Base-by-base conservation (phyloP, 2,329 filamentous ascomycete species). In the Ophiostoma populinum region DNA sequence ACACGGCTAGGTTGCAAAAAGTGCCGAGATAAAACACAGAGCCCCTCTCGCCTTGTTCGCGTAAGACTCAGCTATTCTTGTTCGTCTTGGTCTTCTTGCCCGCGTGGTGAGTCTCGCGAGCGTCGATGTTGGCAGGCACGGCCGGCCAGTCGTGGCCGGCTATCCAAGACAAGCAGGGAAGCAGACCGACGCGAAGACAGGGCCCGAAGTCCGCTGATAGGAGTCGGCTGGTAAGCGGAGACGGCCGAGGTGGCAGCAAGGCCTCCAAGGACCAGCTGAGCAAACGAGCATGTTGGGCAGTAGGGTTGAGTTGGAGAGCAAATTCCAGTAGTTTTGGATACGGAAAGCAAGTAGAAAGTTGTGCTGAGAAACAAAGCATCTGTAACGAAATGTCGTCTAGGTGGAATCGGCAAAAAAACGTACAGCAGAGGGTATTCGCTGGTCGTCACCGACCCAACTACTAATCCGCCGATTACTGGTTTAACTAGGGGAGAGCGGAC, bases 261-360 rank as follows among this genome's bases (percentile, higher is more conserved):
- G 43, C 49, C 47, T 33, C 49, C 44, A 28, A 51, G 37, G 38
- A 48, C 43, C 33, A 52, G 40, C 42, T 51, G 47, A 27, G 46
- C 42, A 34, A 53, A 32, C 10, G 51, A 41, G 46, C 51, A 51
- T 52, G 5, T 42, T 51, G 45, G n/a, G n/a, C n/a, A n/a, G n/a
- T n/a, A n/a, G n/a, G n/a, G n/a, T n/a, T n/a, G n/a, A n/a, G n/a
- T n/a, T n/a, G n/a, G n/a, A n/a, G n/a, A n/a, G n/a, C n/a, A n/a
- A n/a, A n/a, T n/a, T n/a, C n/a, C n/a, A n/a, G n/a, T n/a, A n/a
- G n/a, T n/a, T n/a, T n/a, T n/a, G n/a, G n/a, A n/a, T n/a, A n/a
- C n/a, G n/a, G n/a, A n/a, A n/a, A n/a, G n/a, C n/a, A n/a, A n/a
- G n/a, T n/a, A n/a, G n/a, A n/a, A n/a, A n/a, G n/a, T n/a, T n/a